phyloP scores from a whole-genome alignment of 306 rosid genomes.

The Citrullus amarus region DNA sequence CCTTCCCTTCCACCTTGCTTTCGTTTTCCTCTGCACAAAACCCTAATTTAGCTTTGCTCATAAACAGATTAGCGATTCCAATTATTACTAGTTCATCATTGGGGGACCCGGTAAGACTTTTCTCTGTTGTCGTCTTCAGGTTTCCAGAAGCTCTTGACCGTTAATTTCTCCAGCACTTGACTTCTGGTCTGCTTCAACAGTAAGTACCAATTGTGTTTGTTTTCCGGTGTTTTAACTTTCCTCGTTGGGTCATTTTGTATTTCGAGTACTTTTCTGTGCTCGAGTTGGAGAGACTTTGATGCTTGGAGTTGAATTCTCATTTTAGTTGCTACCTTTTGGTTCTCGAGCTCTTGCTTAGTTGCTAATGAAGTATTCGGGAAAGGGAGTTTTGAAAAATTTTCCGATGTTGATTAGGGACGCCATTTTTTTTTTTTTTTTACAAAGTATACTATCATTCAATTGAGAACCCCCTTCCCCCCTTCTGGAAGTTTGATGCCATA shows the following conservation, averaged over 20 bases:
- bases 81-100: neutral
- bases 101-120: neutral
- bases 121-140: neutral
- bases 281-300: neutral
- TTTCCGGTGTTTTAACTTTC: neutral
- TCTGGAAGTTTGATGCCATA: neutral
- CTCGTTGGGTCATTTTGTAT: neutral
- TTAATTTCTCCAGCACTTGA: neutral
- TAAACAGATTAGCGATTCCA: neutral
- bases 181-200: conserved; percentile 1
- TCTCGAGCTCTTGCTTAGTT: neutral
- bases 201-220: neutral
- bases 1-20: neutral
- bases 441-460: neutral
- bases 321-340: neutral
- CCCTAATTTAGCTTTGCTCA: neutral
- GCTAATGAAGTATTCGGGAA: neutral
- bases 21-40: neutral
- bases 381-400: neutral
- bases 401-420: too few species aligned
- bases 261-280: neutral
- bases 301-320: neutral
- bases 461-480: neutral
- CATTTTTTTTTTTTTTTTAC: too few species aligned
- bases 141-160: neutral